These are phyloP conservation scores for Candida sp. DNA, from an alignment of 1,139 yeast species.

Conservation along the genomic window DNA sequence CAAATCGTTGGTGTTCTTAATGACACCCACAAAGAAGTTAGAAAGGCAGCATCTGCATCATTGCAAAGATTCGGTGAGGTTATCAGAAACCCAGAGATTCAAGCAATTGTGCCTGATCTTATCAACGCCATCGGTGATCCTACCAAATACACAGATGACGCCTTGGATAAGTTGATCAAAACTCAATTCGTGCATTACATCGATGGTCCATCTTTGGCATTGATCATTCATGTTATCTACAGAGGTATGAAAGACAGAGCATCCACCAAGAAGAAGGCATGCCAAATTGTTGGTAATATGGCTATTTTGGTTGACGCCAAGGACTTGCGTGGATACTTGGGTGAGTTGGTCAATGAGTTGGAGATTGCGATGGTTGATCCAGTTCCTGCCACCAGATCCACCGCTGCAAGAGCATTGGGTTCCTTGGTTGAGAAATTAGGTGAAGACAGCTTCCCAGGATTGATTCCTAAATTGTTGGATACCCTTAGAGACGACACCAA, in stretches of 20 bases:
- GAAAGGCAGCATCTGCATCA: constrained; percentile 93
- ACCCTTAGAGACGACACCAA: constrained; percentile 82
- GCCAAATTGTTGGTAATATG: constrained; percentile 99
- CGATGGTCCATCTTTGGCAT: constrained; percentile 97
- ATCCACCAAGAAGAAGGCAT: constrained; percentile 93
- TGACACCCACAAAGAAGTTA: constrained; percentile 95
- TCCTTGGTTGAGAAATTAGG: constrained; percentile 96
- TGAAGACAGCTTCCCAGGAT: constrained; percentile 93
- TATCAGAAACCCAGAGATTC: constrained; percentile 97
- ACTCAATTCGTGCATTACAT: constrained; percentile 98
- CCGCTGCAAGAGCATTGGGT: constrained; percentile 97
- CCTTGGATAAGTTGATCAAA: constrained; percentile 82
- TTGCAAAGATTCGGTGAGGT: constrained; percentile 95
- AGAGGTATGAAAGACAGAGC: constrained; percentile 96
- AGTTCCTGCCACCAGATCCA: constrained; percentile 95
- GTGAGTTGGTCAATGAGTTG: constrained; percentile 76
- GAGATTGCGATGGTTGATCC: constrained; percentile 99
- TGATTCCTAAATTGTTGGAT: constrained; percentile 79
- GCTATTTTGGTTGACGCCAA: constrained; percentile 90
- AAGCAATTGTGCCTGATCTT: constrained; percentile 84
- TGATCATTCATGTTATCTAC: constrained; percentile 92
- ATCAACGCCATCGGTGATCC: constrained; percentile 97
- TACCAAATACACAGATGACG: constrained; percentile 84
- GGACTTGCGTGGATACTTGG: constrained; percentile 85
- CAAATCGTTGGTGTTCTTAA: constrained; percentile 95